A percentile compares a stretch with the other conserved stretches of the same genome.
phyloP scores from a whole-genome alignment of 164 flowering plant species.

The Euptelea pleiosperma region DNA sequence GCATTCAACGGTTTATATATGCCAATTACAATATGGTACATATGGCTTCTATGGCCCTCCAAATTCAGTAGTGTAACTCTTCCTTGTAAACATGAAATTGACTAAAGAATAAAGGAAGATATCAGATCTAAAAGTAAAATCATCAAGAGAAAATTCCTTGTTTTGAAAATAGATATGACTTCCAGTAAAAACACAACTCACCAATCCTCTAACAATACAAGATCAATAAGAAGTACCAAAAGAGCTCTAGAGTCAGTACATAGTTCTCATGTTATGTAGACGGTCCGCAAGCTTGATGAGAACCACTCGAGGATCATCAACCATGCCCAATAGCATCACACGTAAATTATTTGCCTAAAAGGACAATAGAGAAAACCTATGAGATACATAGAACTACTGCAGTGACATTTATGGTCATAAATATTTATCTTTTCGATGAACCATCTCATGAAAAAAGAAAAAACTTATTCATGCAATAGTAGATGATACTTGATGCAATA shows the following conservation, averaged over 20 bases:
- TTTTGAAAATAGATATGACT: not conserved
- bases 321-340: constrained; percentile 96
- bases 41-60: not conserved
- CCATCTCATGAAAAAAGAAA: not conserved
- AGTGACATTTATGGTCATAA: not conserved
- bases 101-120: not conserved
- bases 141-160: not conserved
- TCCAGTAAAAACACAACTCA: not conserved
- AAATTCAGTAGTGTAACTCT: too few species aligned
- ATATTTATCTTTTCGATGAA: not conserved
- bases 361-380: constrained; percentile 8
- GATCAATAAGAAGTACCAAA: constrained; percentile 8
- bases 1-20: not conserved
- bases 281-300: constrained; percentile 99
- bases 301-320: constrained; percentile 95
- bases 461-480: not conserved
- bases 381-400: not conserved
- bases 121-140: not conserved
- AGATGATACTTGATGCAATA: not conserved
- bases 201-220: not conserved
- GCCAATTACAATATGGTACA: not conserved
- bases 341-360: constrained; percentile 75
- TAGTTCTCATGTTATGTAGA: constrained; percentile 97
- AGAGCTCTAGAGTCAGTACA: constrained; percentile 43
- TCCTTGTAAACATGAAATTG: not conserved